A percentile compares a stretch with the other conserved stretches of the same genome.
Evolutionary conservation across 306 rosid genomes (phyloP).

Genomic region (Castanea crenata): DNA sequence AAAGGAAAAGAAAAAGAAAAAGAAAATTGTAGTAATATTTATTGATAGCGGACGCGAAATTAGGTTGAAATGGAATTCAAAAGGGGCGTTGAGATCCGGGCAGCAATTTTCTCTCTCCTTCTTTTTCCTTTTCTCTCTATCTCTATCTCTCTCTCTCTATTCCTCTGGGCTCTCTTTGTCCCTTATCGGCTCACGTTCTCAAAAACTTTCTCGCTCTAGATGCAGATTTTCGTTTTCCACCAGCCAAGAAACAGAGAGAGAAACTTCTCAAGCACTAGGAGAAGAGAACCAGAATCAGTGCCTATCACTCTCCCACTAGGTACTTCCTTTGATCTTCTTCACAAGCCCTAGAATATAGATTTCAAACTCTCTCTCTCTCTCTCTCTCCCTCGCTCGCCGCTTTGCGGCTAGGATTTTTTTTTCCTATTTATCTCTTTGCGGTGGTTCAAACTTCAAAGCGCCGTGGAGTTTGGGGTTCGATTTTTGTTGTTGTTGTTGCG

Average conservation of each 20-base stretch:
- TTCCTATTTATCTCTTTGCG: no score
- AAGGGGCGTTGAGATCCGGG: constrained; percentile 64
- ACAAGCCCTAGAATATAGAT: constrained; percentile 22
- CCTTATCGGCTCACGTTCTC: constrained; percentile 79
- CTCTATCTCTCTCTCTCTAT: constrained; percentile 7
- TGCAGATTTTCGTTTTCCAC: constrained; percentile 48
- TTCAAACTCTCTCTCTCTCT: background rate
- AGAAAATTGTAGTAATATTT: background rate
- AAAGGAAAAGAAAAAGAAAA: background rate
- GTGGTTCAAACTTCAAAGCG: no score
- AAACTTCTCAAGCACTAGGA: constrained; percentile 25
- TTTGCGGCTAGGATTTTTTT: no score
- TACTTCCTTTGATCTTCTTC: constrained; percentile 36
- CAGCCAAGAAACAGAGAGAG: constrained; percentile 33
- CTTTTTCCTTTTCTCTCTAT: background rate
- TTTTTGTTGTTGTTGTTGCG: no score
- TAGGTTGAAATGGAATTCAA: constrained; percentile 33
- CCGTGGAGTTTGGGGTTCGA: no score
- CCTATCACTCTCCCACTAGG: constrained; percentile 12
- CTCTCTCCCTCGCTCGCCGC: background rate
- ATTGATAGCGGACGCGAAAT: constrained; percentile 54
- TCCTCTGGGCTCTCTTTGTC: constrained; percentile 56
- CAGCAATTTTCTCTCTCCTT: constrained; percentile 42
- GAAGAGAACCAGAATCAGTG: constrained; percentile 8
- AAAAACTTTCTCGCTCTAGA: constrained; percentile 49